Conservation (phyloP, 2,329 filamentous ascomycete species). For the Aureobasidium mangrovei region DNA sequence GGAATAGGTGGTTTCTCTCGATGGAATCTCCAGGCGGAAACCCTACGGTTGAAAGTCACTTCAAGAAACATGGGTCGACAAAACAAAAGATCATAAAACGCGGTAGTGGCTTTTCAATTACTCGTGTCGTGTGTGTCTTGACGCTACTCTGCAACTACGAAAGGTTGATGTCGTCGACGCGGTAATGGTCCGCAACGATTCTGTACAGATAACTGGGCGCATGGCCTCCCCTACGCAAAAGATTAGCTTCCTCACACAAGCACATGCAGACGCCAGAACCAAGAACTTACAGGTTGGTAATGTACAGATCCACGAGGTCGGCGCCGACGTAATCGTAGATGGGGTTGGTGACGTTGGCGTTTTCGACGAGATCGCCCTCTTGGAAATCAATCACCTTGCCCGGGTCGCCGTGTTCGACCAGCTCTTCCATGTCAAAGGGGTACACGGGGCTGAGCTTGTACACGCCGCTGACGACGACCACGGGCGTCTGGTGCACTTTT, state of each 20-base stretch:
- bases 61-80: too few species aligned
- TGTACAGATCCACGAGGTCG: conserved; percentile 68
- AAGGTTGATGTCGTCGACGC: conserved; percentile 58
- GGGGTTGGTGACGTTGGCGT: conserved; percentile 68
- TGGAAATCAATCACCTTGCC: conserved; percentile 67
- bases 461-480: conserved; percentile 81
- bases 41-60: too few species aligned
- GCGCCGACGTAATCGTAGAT: conserved; percentile 75
- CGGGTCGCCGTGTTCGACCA: conserved; percentile 81
- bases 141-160: conserved; percentile 14
- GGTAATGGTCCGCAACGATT: conserved; percentile 68
- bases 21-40: too few species aligned
- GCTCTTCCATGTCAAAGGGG: conserved; percentile 68
- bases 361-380: conserved; percentile 69
- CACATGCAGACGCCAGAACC: not conserved
- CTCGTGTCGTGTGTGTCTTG: too few species aligned
- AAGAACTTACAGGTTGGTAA: conserved; percentile 66
- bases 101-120: too few species aligned
- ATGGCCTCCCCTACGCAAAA: conserved; percentile 49
- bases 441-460: conserved; percentile 92
- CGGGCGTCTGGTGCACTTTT: conserved; percentile 69
- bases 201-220: conserved; percentile 64
- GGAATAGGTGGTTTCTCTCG: too few species aligned
- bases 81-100: too few species aligned
- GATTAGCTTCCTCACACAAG: not conserved